A percentile compares a stretch with the other conserved stretches of the same genome.
Conservation (phyloP, 2,329 filamentous ascomycete genomes). For the Dothidotthia symphoricarpi region DNA sequence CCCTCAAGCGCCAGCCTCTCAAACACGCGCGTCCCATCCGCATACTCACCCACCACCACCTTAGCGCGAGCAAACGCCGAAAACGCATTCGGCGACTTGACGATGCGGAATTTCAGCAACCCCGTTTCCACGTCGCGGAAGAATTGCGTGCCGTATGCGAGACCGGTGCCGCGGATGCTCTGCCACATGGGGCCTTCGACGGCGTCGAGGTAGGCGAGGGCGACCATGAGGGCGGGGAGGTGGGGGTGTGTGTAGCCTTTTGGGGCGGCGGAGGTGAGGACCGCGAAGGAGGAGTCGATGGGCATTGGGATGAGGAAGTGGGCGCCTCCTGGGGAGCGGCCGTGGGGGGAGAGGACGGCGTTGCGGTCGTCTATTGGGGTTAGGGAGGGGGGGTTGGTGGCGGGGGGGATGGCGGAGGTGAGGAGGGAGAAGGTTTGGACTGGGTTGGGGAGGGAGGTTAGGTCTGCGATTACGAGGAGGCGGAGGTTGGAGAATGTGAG, state of each 20-base stretch:
- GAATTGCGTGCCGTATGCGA: slow-evolving; percentile 87
- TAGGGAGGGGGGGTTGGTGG: slow-evolving; percentile 56
- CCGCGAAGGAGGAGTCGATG: slow-evolving; percentile 86
- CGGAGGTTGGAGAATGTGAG: slow-evolving; percentile 85
- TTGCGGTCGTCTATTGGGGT: slow-evolving; percentile 68
- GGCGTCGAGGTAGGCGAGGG: slow-evolving; percentile 85
- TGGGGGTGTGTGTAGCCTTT: slow-evolving; percentile 72
- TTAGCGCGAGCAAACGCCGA: slow-evolving; percentile 80
- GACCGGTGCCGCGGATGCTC: slow-evolving; percentile 84
- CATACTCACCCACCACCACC: slow-evolving; percentile 71
- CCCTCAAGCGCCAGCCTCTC: slow-evolving; percentile 84
- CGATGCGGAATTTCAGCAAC: slow-evolving; percentile 78
- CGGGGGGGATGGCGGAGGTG: slow-evolving; percentile 49
- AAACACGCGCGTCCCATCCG: slow-evolving; percentile 67
- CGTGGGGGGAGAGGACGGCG: slow-evolving; percentile 72
- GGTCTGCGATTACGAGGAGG: slow-evolving; percentile 76
- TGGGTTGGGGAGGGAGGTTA: slow-evolving; percentile 70
- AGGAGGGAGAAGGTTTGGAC: slow-evolving; percentile 74
- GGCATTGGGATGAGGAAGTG: slow-evolving; percentile 85
- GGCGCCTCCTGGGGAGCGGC: slow-evolving; percentile 69
- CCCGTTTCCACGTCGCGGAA: slow-evolving; percentile 75
- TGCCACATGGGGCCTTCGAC: slow-evolving; percentile 95
- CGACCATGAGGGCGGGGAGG: slow-evolving; percentile 81
- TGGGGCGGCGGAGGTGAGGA: slow-evolving; percentile 72
- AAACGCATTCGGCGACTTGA: slow-evolving; percentile 83